Base-by-base conservation (phyloP, 176 grass and related monocot genomes). In the Oryza longistaminata region DNA sequence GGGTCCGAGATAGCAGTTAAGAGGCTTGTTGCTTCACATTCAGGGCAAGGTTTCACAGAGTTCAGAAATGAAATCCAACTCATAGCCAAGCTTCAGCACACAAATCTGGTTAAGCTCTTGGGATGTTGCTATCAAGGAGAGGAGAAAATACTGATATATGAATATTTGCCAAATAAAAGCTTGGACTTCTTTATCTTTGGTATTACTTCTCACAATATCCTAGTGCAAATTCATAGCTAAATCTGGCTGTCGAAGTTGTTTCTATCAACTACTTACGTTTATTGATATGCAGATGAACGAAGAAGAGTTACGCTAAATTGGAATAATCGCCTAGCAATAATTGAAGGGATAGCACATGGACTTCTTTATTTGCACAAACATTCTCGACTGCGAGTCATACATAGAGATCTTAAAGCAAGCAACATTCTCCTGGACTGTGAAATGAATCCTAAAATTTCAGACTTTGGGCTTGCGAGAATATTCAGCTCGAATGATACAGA, bases 391-490 rank as follows among this genome's bases (percentile, higher is more conserved):
- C 71, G 12, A 53, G 10, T 84, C 16, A 84, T 84, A 84, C 82
- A 84, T 24, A 66, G 82, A 84, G 82, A 76, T 76, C 72, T 84
- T 21, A 84, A 84, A 76, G 72, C 72, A 21, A 84, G 72, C 45
- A 84, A 76, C 45, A 76, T 84, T 76, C 62, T 84, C 15, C 42
- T 84, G 24, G 82, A 84, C 48, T 0, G 11, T 0, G 73, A 84
- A 25, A 84, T 84, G 73, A 84, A 76, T 45, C 80, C 80, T 44
- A 82, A 82, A 73, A 76, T 82, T 45, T 73, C 80, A 62, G 80
- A 82, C 62, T 82, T 82, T 73, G 80, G 80, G 14, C 39, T 82
- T 6, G 80, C 80, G 1, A 82, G 61, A 19, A 82, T 73, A 62
- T 35, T 66, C 27, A 66, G 62, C 35, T 43, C 35, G 10, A 61